These are phyloP conservation scores for Sclerotinia glacialis DNA, from an alignment of 2,329 filamentous ascomycete genomes.

Conservation along the genomic window DNA sequence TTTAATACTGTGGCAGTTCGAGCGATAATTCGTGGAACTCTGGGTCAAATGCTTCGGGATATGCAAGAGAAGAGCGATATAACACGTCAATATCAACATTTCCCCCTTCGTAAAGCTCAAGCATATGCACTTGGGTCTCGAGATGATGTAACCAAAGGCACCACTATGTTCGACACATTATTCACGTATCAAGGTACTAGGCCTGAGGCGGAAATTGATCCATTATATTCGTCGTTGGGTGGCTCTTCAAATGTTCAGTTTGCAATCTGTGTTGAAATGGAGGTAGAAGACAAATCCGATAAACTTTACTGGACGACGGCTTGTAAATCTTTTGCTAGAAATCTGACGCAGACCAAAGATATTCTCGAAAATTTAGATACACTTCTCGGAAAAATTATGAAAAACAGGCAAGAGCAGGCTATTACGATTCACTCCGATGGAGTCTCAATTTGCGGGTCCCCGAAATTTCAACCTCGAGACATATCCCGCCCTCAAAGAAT, in stretches of 20 bases:
- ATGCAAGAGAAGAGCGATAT: constrained; percentile 67
- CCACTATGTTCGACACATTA: constrained; percentile 58
- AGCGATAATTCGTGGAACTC: constrained; percentile 66
- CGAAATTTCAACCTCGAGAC: constrained; percentile 41
- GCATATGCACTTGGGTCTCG: constrained; percentile 45
- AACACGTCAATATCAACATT: constrained; percentile 71
- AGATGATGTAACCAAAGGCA: constrained; percentile 31
- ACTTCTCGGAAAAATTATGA: constrained; percentile 56
- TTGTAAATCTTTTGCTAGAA: constrained; percentile 57
- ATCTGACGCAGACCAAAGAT: constrained; percentile 44
- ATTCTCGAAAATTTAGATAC: constrained; percentile 60
- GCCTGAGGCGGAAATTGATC: constrained; percentile 2
- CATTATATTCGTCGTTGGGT: constrained; percentile 35
- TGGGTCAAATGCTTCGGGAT: constrained; percentile 63
- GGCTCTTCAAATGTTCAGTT: constrained; percentile 73
- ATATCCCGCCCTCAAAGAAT: neutral
- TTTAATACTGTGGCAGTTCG: constrained; percentile 88
- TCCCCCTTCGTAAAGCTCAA: constrained; percentile 70
- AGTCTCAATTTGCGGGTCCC: constrained; percentile 65
- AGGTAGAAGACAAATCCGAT: constrained; percentile 49
- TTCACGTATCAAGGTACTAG: constrained; percentile 63
- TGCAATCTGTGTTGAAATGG: constrained; percentile 78
- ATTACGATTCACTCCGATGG: constrained; percentile 52
- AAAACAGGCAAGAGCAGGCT: constrained; percentile 47
- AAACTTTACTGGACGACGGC: constrained; percentile 68